Conservation (phyloP, 1,284 basidiomycete genomes). For the Sutorius eximius region DNA sequence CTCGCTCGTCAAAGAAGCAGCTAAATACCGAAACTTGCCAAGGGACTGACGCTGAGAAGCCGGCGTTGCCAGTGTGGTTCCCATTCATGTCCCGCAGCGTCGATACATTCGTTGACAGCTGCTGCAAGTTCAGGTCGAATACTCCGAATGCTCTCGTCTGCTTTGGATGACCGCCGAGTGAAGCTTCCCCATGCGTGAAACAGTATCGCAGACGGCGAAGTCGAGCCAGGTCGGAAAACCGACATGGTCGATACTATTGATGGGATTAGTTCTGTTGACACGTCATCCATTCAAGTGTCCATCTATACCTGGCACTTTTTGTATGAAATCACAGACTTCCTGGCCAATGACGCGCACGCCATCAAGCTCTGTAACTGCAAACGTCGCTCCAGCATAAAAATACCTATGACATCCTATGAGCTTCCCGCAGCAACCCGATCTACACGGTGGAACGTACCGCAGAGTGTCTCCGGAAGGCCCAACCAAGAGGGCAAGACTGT, state of each 20-base stretch:
- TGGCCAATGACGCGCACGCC: slow-evolving; percentile 82
- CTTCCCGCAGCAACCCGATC: slow-evolving; percentile 22
- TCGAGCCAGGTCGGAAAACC: slow-evolving; percentile 90
- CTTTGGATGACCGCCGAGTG: slow-evolving; percentile 78
- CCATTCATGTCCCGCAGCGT: slow-evolving; percentile 92
- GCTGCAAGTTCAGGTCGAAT: slow-evolving; percentile 84
- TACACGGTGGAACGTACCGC: slow-evolving; percentile 51
- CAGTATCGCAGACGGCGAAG: slow-evolving; percentile 87
- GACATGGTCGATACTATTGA: slow-evolving; percentile 68
- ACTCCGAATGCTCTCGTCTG: slow-evolving; percentile 89
- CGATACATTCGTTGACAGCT: slow-evolving; percentile 91
- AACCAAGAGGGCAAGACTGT: slow-evolving; percentile 77
- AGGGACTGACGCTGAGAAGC: slow-evolving; percentile 67
- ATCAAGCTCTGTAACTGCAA: slow-evolving; percentile 84
- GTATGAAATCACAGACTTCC: slow-evolving; percentile 84
- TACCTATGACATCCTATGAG: slow-evolving; percentile 65
- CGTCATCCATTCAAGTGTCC: background rate
- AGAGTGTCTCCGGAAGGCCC: slow-evolving; percentile 91
- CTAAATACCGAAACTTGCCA: background rate
- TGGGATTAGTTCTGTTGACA: slow-evolving; percentile 5
- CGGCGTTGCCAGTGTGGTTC: slow-evolving; percentile 87
- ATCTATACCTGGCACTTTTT: slow-evolving; percentile 84
- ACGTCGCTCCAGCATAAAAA: slow-evolving; percentile 74
- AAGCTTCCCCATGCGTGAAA: slow-evolving; percentile 94
- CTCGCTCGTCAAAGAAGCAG: slow-evolving; percentile 1